Evolutionary conservation across 176 grass and related monocot species (phyloP).

Genomic region (Musa acuminata): DNA sequence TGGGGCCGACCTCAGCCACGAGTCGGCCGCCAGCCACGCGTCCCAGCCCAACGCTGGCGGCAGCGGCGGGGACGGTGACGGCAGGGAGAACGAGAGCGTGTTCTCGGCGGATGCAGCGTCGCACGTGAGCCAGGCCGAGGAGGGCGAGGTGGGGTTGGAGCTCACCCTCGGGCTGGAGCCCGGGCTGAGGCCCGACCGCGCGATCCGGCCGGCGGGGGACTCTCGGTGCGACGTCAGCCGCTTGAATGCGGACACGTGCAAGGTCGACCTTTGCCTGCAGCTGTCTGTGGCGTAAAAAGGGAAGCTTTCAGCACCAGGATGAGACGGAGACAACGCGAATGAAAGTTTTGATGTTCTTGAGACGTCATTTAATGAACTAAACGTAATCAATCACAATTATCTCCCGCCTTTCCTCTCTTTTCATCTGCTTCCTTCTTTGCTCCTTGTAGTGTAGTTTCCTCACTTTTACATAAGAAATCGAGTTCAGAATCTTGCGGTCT

Average conservation of each 20-base stretch:
- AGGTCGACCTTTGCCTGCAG: not conserved
- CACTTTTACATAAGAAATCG: no score
- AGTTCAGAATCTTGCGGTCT: no score
- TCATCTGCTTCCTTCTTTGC: not conserved
- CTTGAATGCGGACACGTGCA: not conserved
- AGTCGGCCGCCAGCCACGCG: constrained; percentile 26
- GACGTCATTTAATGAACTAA: not conserved
- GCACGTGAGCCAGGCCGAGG: constrained; percentile 41
- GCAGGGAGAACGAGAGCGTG: not conserved
- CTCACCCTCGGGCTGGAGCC: constrained; percentile 25
- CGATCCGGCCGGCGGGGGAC: not conserved
- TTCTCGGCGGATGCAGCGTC: constrained; percentile 29
- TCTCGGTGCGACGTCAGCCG: not conserved
- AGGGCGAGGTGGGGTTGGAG: constrained; percentile 1
- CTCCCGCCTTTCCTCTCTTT: not conserved
- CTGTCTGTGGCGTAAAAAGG: not conserved
- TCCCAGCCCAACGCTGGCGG: not conserved
- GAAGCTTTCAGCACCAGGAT: not conserved
- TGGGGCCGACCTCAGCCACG: constrained; percentile 1
- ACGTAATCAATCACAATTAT: not conserved
- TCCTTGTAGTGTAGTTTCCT: no score
- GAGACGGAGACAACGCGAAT: not conserved
- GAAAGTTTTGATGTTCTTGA: no score
- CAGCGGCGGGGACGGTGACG: not conserved
- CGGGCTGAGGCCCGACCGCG: no score